Evolutionary conservation across 108 stramenopile genomes (phyloP), one percentile per base, ranked within the genome.

Genomic region (Fragilaria radians): DNA sequence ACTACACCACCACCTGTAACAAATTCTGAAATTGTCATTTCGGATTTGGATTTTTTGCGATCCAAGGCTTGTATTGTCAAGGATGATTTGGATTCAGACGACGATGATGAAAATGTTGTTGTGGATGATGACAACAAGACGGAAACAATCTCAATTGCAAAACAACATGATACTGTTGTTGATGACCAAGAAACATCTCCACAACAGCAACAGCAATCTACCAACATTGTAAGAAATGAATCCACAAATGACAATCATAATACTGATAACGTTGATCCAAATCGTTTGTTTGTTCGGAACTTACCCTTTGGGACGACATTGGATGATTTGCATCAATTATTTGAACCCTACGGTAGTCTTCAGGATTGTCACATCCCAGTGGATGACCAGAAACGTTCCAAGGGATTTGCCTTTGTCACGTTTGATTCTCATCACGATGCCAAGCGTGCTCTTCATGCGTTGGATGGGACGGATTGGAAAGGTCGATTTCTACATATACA

Each of bases 371-470:
- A 96, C 60, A 80, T 97, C n/a, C 96, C 97, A 28, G 82, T 93
- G 22, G 96, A 97, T 62, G 93, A 93, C 61, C 71, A 75, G 32
- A 85, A 87, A 60, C 71, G 79, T 23, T 83, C 82, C 61, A 96
- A 96, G 48, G 99, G 99, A 5, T 98, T 95, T 74, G 97, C 81
- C 11, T 99, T 98, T 75, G 76, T 97, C 23, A 75, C 90, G 27
- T 89, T 86, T 67, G 77, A 68, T 48, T 63, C 57, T 25, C 71
- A 73, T 26, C 59, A 62, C 4, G 73, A 77, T 54, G 94, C 89
- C 1, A 60, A 67, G 33, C 53, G 52, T 47, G 95, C 93, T 4
- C 70, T 73, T 49, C 63, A 70, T 18, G 50, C 65, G 48, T 54
- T 91, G 62, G 90, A 93, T 51, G 78, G 75, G 30, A 68, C 61